These are phyloP conservation scores for Globisporangium middletonii DNA, from an alignment of 352 stramenopile genomes.

Conservation along the genomic window DNA sequence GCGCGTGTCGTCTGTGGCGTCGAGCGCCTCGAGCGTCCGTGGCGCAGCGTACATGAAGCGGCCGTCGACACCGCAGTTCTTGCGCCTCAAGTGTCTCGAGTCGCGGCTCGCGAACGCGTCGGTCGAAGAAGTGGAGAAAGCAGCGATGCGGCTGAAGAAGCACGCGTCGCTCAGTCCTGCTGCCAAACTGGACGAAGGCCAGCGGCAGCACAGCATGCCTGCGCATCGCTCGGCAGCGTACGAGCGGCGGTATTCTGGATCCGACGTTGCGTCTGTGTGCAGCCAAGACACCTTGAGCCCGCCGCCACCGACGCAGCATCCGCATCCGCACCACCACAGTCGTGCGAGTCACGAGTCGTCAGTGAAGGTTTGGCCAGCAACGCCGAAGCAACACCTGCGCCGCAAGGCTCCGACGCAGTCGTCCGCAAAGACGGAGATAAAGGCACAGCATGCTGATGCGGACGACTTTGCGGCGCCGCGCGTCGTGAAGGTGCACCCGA, in stretches of 20 bases:
- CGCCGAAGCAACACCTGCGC: background rate
- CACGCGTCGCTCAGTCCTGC: slow-evolving; percentile 13
- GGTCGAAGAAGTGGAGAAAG: slow-evolving; percentile 1
- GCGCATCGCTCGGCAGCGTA: background rate
- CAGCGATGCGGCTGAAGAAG: slow-evolving; percentile 29
- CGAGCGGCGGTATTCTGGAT: slow-evolving; percentile 37
- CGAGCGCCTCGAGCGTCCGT: slow-evolving; percentile 23
- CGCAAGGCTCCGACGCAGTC: too few species aligned
- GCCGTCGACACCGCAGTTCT: slow-evolving; percentile 47
- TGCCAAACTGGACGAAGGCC: slow-evolving; percentile 6
- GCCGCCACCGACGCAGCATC: background rate
- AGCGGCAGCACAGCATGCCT: background rate
- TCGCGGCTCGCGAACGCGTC: slow-evolving; percentile 27
- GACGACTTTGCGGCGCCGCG: slow-evolving; percentile 26
- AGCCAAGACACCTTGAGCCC: slow-evolving; percentile 5
- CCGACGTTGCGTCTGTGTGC: slow-evolving; percentile 18
- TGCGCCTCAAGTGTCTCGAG: slow-evolving; percentile 67
- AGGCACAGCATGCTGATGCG: background rate
- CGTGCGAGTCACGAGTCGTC: background rate
- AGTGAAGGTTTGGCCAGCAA: slow-evolving; percentile 9
- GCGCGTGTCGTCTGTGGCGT: slow-evolving; percentile 14
- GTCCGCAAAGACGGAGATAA: too few species aligned
- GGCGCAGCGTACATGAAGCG: slow-evolving; percentile 54
- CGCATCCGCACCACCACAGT: background rate
- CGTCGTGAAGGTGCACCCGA: slow-evolving; percentile 48